Conservation (phyloP, 2,329 filamentous ascomycete species). For the Fusarium sp. region DNA sequence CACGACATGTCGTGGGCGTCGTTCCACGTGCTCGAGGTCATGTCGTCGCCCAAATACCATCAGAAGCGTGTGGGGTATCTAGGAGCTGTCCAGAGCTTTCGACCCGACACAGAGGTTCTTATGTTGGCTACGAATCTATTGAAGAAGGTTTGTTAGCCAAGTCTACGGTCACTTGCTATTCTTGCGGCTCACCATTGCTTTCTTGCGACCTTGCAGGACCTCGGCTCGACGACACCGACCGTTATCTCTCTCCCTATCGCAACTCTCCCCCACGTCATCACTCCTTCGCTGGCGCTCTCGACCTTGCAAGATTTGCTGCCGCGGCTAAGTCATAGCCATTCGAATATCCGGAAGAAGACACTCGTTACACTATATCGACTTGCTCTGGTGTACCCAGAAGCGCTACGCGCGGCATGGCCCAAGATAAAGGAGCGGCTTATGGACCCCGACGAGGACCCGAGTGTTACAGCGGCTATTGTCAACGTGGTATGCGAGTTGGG, state of each 20-base stretch:
- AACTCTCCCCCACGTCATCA: conserved; percentile 95
- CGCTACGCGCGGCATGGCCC: conserved; percentile 92
- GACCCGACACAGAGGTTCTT: conserved; percentile 94
- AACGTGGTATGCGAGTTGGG: conserved; percentile 98
- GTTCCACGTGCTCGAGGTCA: conserved; percentile 98
- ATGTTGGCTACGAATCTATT: conserved; percentile 97
- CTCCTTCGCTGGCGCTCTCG: conserved; percentile 91
- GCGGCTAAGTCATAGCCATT: conserved; percentile 87
- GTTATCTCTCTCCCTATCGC: conserved; percentile 89
- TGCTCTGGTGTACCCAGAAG: conserved; percentile 96
- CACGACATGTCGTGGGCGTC: conserved; percentile 99
- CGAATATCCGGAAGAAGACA: conserved; percentile 93
- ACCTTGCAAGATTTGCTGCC: conserved; percentile 89
- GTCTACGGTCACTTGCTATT: neutral
- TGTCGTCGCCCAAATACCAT: conserved; percentile 95
- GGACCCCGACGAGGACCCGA: conserved; percentile 90
- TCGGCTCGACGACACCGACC: conserved; percentile 79
- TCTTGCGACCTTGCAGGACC: conserved; percentile 64
- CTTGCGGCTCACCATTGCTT: conserved; percentile 3
- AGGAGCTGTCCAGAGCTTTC: conserved; percentile 95
- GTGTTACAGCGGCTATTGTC: conserved; percentile 94
- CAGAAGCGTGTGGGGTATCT: conserved; percentile 97
- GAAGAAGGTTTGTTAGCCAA: conserved; percentile 78
- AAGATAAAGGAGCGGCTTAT: conserved; percentile 96
- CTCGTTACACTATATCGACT: conserved; percentile 94